phyloP scores from a whole-genome alignment of 2,329 filamentous ascomycete genomes.

The Ophiostoma sp. region DNA sequence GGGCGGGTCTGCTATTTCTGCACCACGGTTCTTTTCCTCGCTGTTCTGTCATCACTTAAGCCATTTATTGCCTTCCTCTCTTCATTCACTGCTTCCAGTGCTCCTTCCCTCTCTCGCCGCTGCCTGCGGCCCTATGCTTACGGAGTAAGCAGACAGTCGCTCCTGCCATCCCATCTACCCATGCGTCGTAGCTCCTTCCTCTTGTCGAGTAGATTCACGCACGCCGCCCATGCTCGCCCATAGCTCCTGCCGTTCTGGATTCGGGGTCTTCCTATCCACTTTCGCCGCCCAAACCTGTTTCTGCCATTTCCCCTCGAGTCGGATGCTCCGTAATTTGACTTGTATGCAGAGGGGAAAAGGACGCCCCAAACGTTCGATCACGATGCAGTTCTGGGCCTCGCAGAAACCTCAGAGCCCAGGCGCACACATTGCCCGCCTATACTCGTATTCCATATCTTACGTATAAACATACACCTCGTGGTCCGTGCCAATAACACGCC shows the following conservation, averaged over 20 bases:
- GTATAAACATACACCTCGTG: no score
- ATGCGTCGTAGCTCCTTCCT: neutral
- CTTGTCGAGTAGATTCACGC: neutral
- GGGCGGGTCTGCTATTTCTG: neutral
- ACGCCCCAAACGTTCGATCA: neutral
- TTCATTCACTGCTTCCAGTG: no score
- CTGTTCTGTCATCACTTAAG: no score
- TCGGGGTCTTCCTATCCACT: conserved; percentile 4
- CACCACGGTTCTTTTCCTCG: neutral
- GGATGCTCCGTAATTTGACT: conserved; percentile 1
- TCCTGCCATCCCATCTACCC: no score
- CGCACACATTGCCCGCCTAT: no score
- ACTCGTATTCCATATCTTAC: no score
- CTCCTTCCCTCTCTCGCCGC: no score
- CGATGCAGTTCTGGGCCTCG: neutral
- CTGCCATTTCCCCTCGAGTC: neutral
- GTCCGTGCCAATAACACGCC: no score
- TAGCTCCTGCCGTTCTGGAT: conserved; percentile 8
- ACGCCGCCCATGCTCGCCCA: neutral
- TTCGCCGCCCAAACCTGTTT: conserved; percentile 1
- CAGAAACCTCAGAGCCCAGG: no score
- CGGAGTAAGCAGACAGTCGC: no score
- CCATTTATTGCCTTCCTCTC: neutral
- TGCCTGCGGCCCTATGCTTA: no score
- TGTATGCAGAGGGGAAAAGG: neutral